Conservation (phyloP, 805 yeast genomes). For the Candida taoyuanica region DNA sequence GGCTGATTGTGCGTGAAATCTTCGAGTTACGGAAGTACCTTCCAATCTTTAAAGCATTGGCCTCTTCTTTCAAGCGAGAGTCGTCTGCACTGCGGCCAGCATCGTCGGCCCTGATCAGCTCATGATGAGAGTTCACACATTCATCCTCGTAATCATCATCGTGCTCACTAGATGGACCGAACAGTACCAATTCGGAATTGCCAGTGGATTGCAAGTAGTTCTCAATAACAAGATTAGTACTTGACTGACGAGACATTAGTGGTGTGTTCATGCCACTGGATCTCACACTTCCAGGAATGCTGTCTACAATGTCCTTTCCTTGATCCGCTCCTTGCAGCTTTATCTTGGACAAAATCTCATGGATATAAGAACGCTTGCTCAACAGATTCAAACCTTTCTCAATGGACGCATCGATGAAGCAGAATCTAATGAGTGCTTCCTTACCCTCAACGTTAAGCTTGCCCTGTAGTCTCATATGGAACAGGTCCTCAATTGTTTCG, state of each 20-base stretch:
- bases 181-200: slow-evolving; percentile 33
- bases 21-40: slow-evolving; percentile 13
- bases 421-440: slow-evolving; percentile 67
- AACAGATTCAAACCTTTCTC: slow-evolving; percentile 44
- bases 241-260: slow-evolving; percentile 15
- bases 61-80: slow-evolving; percentile 24
- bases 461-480: slow-evolving; percentile 50
- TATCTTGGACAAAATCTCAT: slow-evolving; percentile 6
- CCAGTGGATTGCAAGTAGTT: slow-evolving; percentile 28
- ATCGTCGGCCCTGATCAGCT: slow-evolving; percentile 6
- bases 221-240: slow-evolving; percentile 22
- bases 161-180: slow-evolving; percentile 30
- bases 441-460: slow-evolving; percentile 67
- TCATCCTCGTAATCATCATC: slow-evolving; percentile 28
- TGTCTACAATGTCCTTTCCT: too few relatives aligned
- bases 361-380: slow-evolving; percentile 25
- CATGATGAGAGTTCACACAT: slow-evolving; percentile 1
- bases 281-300: too few relatives aligned
- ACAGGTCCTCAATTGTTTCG: slow-evolving; percentile 51
- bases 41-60: slow-evolving; percentile 19
- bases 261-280: too few relatives aligned
- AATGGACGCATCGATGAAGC: slow-evolving; percentile 67
- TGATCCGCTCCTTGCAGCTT: too few relatives aligned
- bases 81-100: slow-evolving; percentile 17
- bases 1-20: slow-evolving; percentile 13